Conservation (phyloP, 768 basidiomycete species). For the Panellus pusillus region DNA sequence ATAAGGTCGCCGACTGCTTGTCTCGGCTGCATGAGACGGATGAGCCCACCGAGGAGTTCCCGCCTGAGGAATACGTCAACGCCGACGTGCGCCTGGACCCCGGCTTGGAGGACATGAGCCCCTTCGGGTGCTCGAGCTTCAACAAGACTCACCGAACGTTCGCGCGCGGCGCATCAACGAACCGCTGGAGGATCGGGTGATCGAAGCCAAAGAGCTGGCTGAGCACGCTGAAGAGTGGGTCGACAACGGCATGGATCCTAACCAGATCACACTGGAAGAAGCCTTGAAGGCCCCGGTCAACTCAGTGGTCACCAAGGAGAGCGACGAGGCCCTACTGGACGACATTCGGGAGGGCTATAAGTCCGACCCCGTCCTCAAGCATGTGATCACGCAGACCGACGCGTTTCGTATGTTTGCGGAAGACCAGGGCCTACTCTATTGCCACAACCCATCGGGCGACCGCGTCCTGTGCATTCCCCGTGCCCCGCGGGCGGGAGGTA, state of each 20-base stretch:
- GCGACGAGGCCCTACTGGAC: no score
- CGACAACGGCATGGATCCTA: not conserved
- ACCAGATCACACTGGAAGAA: not conserved
- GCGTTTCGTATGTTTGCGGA: no score
- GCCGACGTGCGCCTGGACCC: not conserved
- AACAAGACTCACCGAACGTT: accelerated
- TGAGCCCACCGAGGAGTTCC: not conserved
- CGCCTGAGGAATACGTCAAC: not conserved
- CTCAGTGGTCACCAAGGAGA: no score
- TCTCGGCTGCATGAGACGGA: not conserved
- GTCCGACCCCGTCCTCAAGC: no score
- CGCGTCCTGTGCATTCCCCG: not conserved
- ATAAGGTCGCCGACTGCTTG: no score
- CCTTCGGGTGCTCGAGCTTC: not conserved
- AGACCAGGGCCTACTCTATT: not conserved
- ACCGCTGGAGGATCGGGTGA: not conserved
- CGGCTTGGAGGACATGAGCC: not conserved
- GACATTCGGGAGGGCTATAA: no score
- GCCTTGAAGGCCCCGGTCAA: no score
- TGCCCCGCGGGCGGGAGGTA: no score
- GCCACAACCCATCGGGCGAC: not conserved
- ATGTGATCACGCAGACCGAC: no score
- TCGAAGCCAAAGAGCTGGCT: not conserved
- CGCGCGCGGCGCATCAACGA: not conserved
- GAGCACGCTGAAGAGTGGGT: not conserved